A percentile compares a stretch with the other conserved stretches of the same genome.
phyloP scores from a whole-genome alignment of 164 flowering plant species.

The Santalum album region DNA sequence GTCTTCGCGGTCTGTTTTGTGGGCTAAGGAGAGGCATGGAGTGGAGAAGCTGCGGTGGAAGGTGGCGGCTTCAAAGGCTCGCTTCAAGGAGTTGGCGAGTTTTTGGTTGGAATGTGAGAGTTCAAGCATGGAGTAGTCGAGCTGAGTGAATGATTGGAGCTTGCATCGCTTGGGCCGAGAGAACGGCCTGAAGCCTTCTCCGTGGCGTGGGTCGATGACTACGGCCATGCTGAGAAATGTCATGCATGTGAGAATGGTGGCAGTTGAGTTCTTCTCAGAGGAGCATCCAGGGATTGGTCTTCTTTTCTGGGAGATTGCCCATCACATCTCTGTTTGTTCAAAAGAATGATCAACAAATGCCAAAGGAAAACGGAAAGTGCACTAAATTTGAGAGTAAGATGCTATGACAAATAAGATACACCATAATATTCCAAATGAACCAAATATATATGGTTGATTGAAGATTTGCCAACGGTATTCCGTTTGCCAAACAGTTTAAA shows the following conservation, averaged over 20 bases:
- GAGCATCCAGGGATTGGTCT: conserved; percentile 15
- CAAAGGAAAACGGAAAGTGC: neutral
- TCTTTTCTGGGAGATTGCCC: conserved; percentile 19
- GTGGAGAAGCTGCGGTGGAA: conserved; percentile 68
- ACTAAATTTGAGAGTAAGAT: too few relatives aligned
- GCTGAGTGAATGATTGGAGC: conserved; percentile 51
- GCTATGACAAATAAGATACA: too few relatives aligned
- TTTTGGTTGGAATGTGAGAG: conserved; percentile 16
- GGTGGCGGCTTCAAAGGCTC: conserved; percentile 19
- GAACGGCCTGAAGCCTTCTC: conserved; percentile 36
- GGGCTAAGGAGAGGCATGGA: conserved; percentile 54
- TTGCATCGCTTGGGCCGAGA: conserved; percentile 45
- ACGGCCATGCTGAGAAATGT: conserved; percentile 50
- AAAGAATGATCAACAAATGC: neutral
- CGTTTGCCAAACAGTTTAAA: too few relatives aligned
- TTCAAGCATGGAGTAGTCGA: conserved; percentile 30
- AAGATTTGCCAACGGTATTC: too few relatives aligned
- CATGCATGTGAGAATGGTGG: conserved; percentile 22
- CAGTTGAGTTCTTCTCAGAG: conserved; percentile 7
- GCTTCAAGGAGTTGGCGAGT: conserved; percentile 28
- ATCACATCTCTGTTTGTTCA: conserved; percentile 20
- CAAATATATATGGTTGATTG: too few relatives aligned
- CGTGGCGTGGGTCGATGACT: conserved; percentile 47
- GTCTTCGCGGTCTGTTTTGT: conserved; percentile 23
- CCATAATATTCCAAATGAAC: too few relatives aligned